These are phyloP conservation scores for Penicillium canescens DNA, from an alignment of 495 filamentous ascomycete species.

Conservation along the genomic window DNA sequence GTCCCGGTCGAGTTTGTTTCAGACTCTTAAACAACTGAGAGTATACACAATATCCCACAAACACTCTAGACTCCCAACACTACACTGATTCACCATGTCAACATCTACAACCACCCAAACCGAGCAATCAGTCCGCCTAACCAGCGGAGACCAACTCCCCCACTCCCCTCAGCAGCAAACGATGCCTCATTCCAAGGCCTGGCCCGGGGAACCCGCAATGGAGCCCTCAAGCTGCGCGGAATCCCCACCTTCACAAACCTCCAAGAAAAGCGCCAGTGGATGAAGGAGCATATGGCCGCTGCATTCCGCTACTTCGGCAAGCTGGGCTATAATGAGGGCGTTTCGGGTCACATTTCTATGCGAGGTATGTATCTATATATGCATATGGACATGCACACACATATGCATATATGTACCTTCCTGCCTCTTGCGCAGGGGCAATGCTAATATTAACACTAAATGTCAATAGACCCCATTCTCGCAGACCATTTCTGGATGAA, in stretches of 20 bases:
- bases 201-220: slow-evolving; percentile 40
- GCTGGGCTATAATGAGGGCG: slow-evolving; percentile 68
- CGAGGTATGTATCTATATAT: slow-evolving; percentile 26
- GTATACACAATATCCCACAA: not conserved
- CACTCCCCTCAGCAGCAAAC: slow-evolving; percentile 24
- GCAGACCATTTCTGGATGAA: slow-evolving; percentile 68
- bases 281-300: slow-evolving; percentile 70
- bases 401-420: no score
- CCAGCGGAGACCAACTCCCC: slow-evolving; percentile 21
- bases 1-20: no score
- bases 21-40: no score
- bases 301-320: slow-evolving; percentile 73
- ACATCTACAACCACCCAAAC: slow-evolving; percentile 23
- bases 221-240: slow-evolving; percentile 48
- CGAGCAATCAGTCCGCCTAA: slow-evolving; percentile 18
- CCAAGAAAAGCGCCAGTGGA: slow-evolving; percentile 62
- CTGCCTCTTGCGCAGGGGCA: no score
- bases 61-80: not conserved
- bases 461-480: slow-evolving; percentile 43
- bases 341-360: slow-evolving; percentile 64
- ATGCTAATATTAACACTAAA: slow-evolving; percentile 10
- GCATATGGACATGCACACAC: no score
- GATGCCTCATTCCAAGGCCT: slow-evolving; percentile 38
- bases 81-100: slow-evolving; percentile 14
- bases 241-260: slow-evolving; percentile 61